phyloP scores from a whole-genome alignment of 257 asterid species.

The Avicennia marina region DNA sequence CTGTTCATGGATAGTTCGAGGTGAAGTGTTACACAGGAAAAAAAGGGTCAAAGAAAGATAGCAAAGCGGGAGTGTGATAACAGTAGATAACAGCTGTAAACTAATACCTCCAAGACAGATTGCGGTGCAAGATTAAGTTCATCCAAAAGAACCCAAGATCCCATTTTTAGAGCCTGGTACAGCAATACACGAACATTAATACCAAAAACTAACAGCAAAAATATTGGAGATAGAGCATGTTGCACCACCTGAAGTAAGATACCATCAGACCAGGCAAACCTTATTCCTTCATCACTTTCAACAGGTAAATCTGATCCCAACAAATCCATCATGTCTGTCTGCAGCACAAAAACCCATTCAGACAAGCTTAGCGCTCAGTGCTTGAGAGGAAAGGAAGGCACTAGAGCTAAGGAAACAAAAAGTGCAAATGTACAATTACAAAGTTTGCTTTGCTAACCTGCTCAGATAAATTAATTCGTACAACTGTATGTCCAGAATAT shows the following conservation, averaged over 20 bases:
- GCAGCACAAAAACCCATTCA: constrained; percentile 31
- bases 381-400: constrained; percentile 7
- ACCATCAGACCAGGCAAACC: constrained; percentile 98
- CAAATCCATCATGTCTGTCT: constrained; percentile 97
- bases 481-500: constrained; percentile 86
- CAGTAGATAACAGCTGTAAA: constrained; percentile 14
- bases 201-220: neutral
- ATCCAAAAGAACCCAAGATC: constrained; percentile 95
- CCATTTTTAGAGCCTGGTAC: constrained; percentile 83
- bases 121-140: constrained; percentile 99
- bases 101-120: constrained; percentile 83
- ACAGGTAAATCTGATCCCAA: constrained; percentile 96
- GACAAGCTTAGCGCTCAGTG: constrained; percentile 10
- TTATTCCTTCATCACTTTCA: constrained; percentile 88
- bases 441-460: constrained; percentile 50
- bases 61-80: neutral
- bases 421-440: neutral
- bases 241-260: constrained; percentile 82
- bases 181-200: constrained; percentile 16
- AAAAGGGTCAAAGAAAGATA: no score
- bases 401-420: constrained; percentile 1
- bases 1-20: neutral
- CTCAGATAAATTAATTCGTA: constrained; percentile 93
- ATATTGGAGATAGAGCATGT: constrained; percentile 1
- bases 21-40: neutral